Evolutionary conservation across 371 early-diverging fungal genomes (phyloP), one percentile per base, ranked within the genome.

Genomic region (Haplosporangium sp.): DNA sequence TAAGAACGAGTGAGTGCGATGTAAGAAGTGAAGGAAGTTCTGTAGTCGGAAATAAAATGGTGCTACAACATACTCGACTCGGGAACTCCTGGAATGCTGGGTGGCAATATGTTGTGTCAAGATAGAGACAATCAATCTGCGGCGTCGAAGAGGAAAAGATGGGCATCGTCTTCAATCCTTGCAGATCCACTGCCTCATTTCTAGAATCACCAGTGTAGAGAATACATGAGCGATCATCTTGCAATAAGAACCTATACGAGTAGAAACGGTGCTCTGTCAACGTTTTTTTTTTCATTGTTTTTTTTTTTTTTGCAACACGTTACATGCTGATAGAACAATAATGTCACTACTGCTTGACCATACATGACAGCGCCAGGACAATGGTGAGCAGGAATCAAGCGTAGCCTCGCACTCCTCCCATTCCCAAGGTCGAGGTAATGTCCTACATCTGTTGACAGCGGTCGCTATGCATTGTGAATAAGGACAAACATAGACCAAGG

Each of bases 311-410:
- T n/a, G n/a, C n/a, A n/a, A n/a, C n/a, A n/a, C n/a, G n/a, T n/a
- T n/a, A n/a, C n/a, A n/a, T n/a, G n/a, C n/a, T n/a, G n/a, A n/a
- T n/a, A n/a, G 43, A 20, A 3, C 43, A 42, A 16, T 14, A 9
- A 38, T 11, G 23, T 20, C 20, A n/a, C n/a, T 6, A 11, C 29
- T 4, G 18, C 13, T 5, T 36, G 29, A 4, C 6, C 64, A 60
- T 79, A 83, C 85, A 85, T 80, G 55, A 83, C 73, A 16, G 85
- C 77, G 1, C 85, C 85, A 20, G 81, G 82, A 48, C 85, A 83
- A 68, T 83, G 85, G 36, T 85, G 83, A 1, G 85, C 83, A 10
- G 82, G 81, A 2, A 82, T 59, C 48, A 81, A 77, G 0, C 69
- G 74, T 6, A 81, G 29, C 29, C 81, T 65, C 6, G 73, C 60